phyloP scores from a whole-genome alignment of 2,329 filamentous ascomycete genomes.

The Aspergillus sp. region DNA sequence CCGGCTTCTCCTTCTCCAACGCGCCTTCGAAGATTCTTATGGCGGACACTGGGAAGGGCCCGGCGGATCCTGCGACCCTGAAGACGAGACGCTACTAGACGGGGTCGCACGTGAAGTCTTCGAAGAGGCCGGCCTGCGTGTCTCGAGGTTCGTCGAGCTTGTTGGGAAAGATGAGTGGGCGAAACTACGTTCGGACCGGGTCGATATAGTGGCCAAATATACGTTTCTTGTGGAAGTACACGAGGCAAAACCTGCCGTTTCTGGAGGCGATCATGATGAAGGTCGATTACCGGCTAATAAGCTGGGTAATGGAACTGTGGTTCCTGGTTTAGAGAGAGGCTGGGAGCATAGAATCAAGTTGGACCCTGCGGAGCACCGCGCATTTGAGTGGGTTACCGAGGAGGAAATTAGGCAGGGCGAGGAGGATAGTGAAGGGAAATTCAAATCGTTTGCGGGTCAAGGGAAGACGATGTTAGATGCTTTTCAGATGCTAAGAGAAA shows the following conservation, averaged over 20 bases:
- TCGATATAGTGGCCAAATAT: conserved; percentile 32
- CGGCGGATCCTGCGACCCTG: conserved; percentile 49
- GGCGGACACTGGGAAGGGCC: conserved; percentile 52
- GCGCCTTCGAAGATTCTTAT: conserved; percentile 40
- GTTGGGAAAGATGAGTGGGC: conserved; percentile 38
- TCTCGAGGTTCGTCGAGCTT: conserved; percentile 44
- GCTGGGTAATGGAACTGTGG: not conserved
- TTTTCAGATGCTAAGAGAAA: conserved; percentile 3
- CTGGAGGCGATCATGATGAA: not conserved
- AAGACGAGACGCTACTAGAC: conserved; percentile 50
- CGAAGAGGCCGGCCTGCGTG: conserved; percentile 53
- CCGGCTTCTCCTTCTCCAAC: conserved; percentile 47
- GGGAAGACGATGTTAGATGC: conserved; percentile 2
- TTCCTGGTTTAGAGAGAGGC: not conserved
- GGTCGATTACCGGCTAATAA: not conserved
- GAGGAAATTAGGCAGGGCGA: conserved; percentile 30
- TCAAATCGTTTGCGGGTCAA: conserved; percentile 1
- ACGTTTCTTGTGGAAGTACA: conserved; percentile 40
- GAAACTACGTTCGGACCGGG: conserved; percentile 22
- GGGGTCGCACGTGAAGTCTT: conserved; percentile 51
- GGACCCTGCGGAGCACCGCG: conserved; percentile 36
- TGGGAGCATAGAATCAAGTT: conserved; percentile 29
- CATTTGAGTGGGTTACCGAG: conserved; percentile 39
- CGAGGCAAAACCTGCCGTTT: conserved; percentile 12
- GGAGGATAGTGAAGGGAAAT: not conserved